These are phyloP conservation scores for Sclerotinia borealis DNA, from an alignment of 2,329 filamentous ascomycete species.

Conservation along the genomic window DNA sequence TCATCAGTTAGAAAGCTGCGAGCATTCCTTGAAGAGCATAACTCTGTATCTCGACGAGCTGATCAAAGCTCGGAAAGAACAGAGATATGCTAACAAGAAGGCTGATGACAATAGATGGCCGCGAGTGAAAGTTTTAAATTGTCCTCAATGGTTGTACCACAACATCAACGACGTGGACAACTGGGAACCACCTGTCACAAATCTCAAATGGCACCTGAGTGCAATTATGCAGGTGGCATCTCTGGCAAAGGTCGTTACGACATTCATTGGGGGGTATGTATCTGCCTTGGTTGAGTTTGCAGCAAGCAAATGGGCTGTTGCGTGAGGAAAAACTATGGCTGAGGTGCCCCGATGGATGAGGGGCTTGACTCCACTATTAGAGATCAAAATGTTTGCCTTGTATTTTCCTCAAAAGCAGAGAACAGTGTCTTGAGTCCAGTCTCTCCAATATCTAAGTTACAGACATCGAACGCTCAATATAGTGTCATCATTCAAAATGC, in stretches of 20 bases:
- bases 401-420: not conserved
- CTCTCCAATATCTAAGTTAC: not conserved
- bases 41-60: not conserved
- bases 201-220: not conserved
- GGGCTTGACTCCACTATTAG: too few species aligned
- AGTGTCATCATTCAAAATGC: not conserved
- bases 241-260: not conserved
- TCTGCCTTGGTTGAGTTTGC: not conserved
- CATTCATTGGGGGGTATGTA: not conserved
- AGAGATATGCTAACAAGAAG: not conserved
- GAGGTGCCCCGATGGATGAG: too few species aligned
- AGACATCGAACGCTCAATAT: not conserved
- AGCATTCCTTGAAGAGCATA: not conserved
- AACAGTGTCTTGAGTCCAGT: not conserved
- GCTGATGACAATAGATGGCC: not conserved
- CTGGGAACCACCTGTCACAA: not conserved
- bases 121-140: not conserved
- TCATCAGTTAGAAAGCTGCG: not conserved
- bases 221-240: not conserved
- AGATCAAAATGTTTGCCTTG: too few species aligned
- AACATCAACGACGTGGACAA: not conserved
- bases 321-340: too few species aligned
- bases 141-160: not conserved
- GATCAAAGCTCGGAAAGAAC: not conserved
- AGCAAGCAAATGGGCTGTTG: too few species aligned